Evolutionary conservation across 148 eudicot genomes (phyloP).

Genomic region (Bassia scoparia): DNA sequence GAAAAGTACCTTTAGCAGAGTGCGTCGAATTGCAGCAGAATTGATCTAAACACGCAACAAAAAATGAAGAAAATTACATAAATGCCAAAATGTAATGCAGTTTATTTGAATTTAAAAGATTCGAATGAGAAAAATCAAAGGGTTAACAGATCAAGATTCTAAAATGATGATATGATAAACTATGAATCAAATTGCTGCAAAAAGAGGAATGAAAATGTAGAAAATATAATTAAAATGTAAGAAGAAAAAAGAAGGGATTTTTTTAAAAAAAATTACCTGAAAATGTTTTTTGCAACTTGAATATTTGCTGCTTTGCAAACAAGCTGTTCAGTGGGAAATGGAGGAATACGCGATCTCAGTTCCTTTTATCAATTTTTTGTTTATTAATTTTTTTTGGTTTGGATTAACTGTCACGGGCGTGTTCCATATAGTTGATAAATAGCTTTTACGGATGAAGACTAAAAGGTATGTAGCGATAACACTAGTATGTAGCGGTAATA

Average conservation of each 20-base stretch:
- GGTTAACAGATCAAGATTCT: slow-evolving; percentile 23
- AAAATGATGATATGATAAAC: slow-evolving; percentile 5
- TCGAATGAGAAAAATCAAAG: background rate
- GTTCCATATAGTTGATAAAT: too few species aligned
- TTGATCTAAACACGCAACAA: slow-evolving; percentile 5
- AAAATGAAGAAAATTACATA: slow-evolving; percentile 7
- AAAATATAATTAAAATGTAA: background rate
- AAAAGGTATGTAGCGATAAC: too few species aligned
- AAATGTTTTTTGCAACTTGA: slow-evolving; percentile 1
- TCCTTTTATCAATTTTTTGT: too few species aligned
- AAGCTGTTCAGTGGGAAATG: background rate
- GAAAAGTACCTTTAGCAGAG: slow-evolving; percentile 20
- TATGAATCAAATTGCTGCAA: background rate
- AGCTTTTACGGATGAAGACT: too few species aligned
- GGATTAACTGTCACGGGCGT: too few species aligned
- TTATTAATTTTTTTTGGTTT: too few species aligned
- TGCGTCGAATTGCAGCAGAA: slow-evolving; percentile 17
- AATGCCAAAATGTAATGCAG: background rate
- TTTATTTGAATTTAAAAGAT: background rate
- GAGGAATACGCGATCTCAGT: background rate
- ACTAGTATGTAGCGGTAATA: too few species aligned
- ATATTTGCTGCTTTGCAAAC: background rate
- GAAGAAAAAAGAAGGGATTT: background rate
- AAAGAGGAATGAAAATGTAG: background rate
- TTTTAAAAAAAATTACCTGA: background rate